Evolutionary conservation across 805 yeast genomes (phyloP).

Genomic region (Hanseniaspora meyeri): DNA sequence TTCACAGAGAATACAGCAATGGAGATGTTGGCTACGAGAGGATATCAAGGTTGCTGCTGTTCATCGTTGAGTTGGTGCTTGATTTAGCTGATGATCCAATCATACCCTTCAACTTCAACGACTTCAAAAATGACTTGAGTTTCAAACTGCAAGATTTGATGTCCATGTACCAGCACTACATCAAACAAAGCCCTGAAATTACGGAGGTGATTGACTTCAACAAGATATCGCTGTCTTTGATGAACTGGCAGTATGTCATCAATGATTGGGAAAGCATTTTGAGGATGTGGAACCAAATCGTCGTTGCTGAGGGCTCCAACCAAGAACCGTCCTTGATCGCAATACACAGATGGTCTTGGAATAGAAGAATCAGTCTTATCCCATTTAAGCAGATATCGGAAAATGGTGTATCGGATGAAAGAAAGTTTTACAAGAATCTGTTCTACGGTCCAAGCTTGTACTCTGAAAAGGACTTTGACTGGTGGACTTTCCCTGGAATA

Average conservation of each 20-base stretch:
- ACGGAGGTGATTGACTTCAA: slow-evolving; percentile 24
- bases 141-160: slow-evolving; percentile 36
- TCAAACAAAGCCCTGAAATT: slow-evolving; percentile 25
- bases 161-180: slow-evolving; percentile 18
- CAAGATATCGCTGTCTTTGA: slow-evolving; percentile 23
- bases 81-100: slow-evolving; percentile 63
- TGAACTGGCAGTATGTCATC: slow-evolving; percentile 35
- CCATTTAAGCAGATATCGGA: slow-evolving; percentile 41
- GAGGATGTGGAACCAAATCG: slow-evolving; percentile 50
- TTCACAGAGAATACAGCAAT: slow-evolving; percentile 24
- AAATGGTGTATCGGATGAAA: slow-evolving; percentile 31
- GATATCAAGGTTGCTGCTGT: slow-evolving; percentile 44
- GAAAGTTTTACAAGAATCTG: slow-evolving; percentile 57
- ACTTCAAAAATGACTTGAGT: slow-evolving; percentile 35
- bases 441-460: slow-evolving; percentile 57
- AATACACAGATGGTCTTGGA: slow-evolving; percentile 69
- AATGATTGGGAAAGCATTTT: slow-evolving; percentile 43
- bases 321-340: slow-evolving; percentile 63
- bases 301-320: slow-evolving; percentile 38
- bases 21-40: slow-evolving; percentile 43
- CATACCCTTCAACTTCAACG: slow-evolving; percentile 51
- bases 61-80: slow-evolving; percentile 43
- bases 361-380: slow-evolving; percentile 47
- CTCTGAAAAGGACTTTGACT: slow-evolving; percentile 31
- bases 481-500: slow-evolving; percentile 65